Evolutionary conservation across 495 filamentous ascomycete genomes (phyloP), one percentile per base, ranked within the genome.

Genomic region (Talaromyces adpressus): DNA sequence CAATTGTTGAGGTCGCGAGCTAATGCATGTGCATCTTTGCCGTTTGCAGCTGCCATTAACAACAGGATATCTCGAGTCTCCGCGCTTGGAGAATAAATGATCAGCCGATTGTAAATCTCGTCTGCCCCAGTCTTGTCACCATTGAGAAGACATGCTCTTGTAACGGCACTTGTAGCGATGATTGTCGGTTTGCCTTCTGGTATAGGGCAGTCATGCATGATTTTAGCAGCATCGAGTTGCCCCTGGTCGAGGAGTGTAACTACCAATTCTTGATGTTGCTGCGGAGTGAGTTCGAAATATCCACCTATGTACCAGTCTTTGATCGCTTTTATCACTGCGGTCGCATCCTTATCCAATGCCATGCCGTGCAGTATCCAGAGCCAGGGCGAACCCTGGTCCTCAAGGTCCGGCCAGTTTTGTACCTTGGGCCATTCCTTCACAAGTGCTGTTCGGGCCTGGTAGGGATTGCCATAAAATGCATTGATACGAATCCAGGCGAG

Each of bases 41-140:
- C 87, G 64, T 87, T 83, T 12, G 87, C 81, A 12, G 87, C 88
- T 27, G 90, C 85, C 89, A 90, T 96, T 56, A 89, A 83, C 49
- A 96, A 80, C 6, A 88, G 75, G 32, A 88, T 79, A 66, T 92
- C 86, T 83, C 89, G 89, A 11, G 69, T 77, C 25, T 80, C 74
- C 41, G 88, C 82, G 14, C 22, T 56, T 14, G 52, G 29, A 64
- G 71, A 22, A 79, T 81, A 18, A 65, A 75, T 52, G 80, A 74
- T 27, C 86, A 69, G 18, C 92, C 83, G 75, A 34, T 85, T 76
- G 41, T 91, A 85, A 22, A 95, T 75, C 18, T 79, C 66, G 56
- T 82, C 77, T 2, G 87, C 88, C 84, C 87, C 93, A 2, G 84
- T 75, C 8, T 79, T 64, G 45, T 91, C 82, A 12, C 82, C 71